These are phyloP conservation scores for Colletotrichum simmondsii DNA, from an alignment of 2,329 filamentous ascomycete species.

Conservation along the genomic window DNA sequence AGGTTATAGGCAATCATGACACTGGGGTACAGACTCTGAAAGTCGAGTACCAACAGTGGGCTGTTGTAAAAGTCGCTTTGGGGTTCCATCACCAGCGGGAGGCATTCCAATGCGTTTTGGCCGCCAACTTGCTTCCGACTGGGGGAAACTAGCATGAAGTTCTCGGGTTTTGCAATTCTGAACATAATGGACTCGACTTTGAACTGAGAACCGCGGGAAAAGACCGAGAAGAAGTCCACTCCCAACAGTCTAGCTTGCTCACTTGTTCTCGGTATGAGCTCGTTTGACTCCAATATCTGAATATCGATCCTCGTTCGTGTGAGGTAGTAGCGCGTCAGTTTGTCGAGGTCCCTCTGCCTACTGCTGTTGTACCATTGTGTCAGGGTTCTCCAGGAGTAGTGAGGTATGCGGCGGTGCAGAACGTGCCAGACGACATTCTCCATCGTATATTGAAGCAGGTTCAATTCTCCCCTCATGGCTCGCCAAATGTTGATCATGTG, in stretches of 20 bases:
- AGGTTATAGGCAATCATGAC: slow-evolving; percentile 99
- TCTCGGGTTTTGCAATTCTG: slow-evolving; percentile 96
- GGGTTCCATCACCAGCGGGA: slow-evolving; percentile 97
- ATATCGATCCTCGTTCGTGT: slow-evolving; percentile 82
- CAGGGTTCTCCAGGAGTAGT: slow-evolving; percentile 83
- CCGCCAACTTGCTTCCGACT: slow-evolving; percentile 91
- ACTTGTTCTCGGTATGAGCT: slow-evolving; percentile 87
- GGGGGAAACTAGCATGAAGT: slow-evolving; percentile 89
- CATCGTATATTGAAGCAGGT: slow-evolving; percentile 93
- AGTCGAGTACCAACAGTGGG: slow-evolving; percentile 91
- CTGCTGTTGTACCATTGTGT: slow-evolving; percentile 84
- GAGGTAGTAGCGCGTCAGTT: slow-evolving; percentile 82
- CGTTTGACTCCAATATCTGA: slow-evolving; percentile 91
- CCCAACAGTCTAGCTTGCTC: slow-evolving; percentile 94
- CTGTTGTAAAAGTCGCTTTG: slow-evolving; percentile 94
- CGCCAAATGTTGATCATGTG: slow-evolving; percentile 98
- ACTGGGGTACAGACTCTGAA: slow-evolving; percentile 95
- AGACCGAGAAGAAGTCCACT: slow-evolving; percentile 96
- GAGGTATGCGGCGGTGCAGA: slow-evolving; percentile 86
- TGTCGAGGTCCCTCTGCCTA: slow-evolving; percentile 75
- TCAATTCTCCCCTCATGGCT: slow-evolving; percentile 93
- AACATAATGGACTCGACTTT: slow-evolving; percentile 99
- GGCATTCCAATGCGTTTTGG: slow-evolving; percentile 93
- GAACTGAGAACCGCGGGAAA: slow-evolving; percentile 94
- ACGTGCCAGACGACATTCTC: slow-evolving; percentile 96